phyloP scores from a whole-genome alignment of 2,329 filamentous ascomycete genomes.

The Neonectria ditissima region DNA sequence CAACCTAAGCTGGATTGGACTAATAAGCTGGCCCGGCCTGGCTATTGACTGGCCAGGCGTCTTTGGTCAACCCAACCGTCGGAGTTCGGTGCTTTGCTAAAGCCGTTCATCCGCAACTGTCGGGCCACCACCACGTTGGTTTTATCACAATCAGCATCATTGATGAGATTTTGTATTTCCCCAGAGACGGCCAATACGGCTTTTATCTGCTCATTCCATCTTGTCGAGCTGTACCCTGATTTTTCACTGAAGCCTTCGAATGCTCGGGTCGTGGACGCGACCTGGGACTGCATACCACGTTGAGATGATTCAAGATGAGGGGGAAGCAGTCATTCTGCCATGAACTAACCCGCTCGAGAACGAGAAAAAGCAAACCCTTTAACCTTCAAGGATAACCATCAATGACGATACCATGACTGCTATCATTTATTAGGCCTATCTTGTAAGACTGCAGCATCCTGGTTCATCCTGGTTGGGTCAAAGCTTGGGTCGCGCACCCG shows the following conservation, averaged over 20 bases:
- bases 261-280: not conserved
- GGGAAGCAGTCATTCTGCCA: not conserved
- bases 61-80: not conserved
- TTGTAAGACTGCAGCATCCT: not conserved
- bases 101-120: conserved; percentile 1
- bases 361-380: not conserved
- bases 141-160: not conserved
- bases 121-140: not conserved
- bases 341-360: not conserved
- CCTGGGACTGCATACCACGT: not conserved
- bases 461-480: conserved; percentile 1
- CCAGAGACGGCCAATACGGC: too few species aligned
- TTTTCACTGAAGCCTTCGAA: not conserved
- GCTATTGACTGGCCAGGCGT: not conserved
- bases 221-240: not conserved
- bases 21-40: not conserved
- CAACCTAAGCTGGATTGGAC: too few species aligned
- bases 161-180: conserved; percentile 4
- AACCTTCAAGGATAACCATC: not conserved
- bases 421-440: not conserved
- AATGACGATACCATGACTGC: not conserved
- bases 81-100: conserved; percentile 22
- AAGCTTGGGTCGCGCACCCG: not conserved
- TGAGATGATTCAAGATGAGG: not conserved
- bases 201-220: too few species aligned